These are phyloP conservation scores for Cyclanthera cordifolia DNA, from an alignment of 306 rosid species.

Conservation along the genomic window DNA sequence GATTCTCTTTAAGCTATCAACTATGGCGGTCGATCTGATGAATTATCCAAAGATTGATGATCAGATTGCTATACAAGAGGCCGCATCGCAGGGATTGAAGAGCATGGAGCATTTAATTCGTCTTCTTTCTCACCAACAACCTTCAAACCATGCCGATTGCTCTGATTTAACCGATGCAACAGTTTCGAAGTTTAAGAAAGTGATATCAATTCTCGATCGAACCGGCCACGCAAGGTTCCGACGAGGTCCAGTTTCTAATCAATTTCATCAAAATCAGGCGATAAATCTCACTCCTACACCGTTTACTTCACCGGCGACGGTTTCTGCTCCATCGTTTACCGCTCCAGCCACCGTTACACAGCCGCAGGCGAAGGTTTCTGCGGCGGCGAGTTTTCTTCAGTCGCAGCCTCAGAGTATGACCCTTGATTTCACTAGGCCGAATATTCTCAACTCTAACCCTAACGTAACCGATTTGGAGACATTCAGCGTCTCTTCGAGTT, in stretches of 20 bases:
- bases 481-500: slow-evolving; percentile 73
- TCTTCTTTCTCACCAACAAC: slow-evolving; percentile 38
- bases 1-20: too few species aligned
- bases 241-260: slow-evolving; percentile 46
- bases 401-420: slow-evolving; percentile 51
- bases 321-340: slow-evolving; percentile 17
- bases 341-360: slow-evolving; percentile 10
- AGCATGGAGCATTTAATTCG: slow-evolving; percentile 62
- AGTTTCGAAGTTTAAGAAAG: slow-evolving; percentile 55
- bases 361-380: slow-evolving; percentile 12
- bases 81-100: slow-evolving; percentile 60
- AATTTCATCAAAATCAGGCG: slow-evolving; percentile 16
- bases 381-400: slow-evolving; percentile 25
- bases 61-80: slow-evolving; percentile 67
- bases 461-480: slow-evolving; percentile 42
- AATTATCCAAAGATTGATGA: slow-evolving; percentile 51
- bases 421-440: slow-evolving; percentile 65
- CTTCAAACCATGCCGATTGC: slow-evolving; percentile 32
- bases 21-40: slow-evolving; percentile 65
- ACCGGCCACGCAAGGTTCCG: slow-evolving; percentile 94
- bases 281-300: slow-evolving; percentile 19
- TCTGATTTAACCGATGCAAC: slow-evolving; percentile 53
- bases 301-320: slow-evolving; percentile 15
- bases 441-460: slow-evolving; percentile 20
- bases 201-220: slow-evolving; percentile 54